Percentiles rank a stretch among this genome's conserved stretches.
These are phyloP conservation scores for Ophiostoma sp. DNA, from an alignment of 2,329 filamentous ascomycete genomes.

Conservation along the genomic window DNA sequence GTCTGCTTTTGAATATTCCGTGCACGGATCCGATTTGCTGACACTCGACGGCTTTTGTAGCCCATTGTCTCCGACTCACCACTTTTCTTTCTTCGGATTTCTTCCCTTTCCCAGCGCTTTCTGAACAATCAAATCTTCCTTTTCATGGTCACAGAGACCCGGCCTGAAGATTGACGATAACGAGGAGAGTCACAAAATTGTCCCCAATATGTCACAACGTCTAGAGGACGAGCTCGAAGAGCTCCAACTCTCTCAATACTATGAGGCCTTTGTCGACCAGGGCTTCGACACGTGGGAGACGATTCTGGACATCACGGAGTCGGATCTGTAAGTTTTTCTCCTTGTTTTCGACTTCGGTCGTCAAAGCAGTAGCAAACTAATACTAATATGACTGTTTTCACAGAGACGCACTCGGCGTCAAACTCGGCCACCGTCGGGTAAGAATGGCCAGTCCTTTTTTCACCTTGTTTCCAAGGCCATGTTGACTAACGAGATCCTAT, in stretches of 20 bases:
- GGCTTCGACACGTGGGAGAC: slow-evolving; percentile 86
- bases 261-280: slow-evolving; percentile 70
- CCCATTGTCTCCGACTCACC: neutral
- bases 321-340: slow-evolving; percentile 64
- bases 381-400: slow-evolving; percentile 8
- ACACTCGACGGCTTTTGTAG: neutral
- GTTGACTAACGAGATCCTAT: neutral
- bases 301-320: slow-evolving; percentile 80
- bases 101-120: neutral
- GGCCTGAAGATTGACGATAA: neutral
- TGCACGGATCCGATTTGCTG: slow-evolving; percentile 1
- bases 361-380: neutral
- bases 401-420: slow-evolving; percentile 72
- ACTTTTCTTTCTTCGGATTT: neutral
- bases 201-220: slow-evolving; percentile 56
- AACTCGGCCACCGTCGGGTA: slow-evolving; percentile 78
- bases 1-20: neutral
- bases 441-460: slow-evolving; percentile 33
- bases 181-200: neutral
- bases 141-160: neutral
- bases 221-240: slow-evolving; percentile 68
- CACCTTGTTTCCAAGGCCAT: neutral
- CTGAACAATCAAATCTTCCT: neutral
- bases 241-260: slow-evolving; percentile 77
- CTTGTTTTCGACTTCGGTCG: neutral